Percentiles rank a stretch among this genome's conserved stretches.
Evolutionary conservation across 495 filamentous ascomycete species (phyloP).

Genomic region (Cenococcum geophilum): DNA sequence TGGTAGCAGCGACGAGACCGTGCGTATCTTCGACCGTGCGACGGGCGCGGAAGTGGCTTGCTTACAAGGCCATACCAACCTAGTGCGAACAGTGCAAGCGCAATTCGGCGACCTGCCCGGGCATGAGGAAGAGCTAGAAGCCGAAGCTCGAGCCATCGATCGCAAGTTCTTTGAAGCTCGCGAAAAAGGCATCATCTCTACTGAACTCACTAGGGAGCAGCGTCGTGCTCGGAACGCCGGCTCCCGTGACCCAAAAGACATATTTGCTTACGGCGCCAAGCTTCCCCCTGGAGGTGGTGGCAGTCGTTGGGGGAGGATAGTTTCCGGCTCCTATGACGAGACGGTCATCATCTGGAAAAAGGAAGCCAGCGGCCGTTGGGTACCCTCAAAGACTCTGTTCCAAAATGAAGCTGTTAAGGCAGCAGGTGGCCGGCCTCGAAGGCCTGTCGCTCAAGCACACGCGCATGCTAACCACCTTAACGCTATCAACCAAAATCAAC

Average conservation of each 20-base stretch:
- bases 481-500: constrained; percentile 9
- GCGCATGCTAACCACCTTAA: constrained; percentile 11
- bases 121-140: constrained; percentile 61
- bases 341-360: constrained; percentile 90
- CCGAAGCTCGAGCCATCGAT: constrained; percentile 68
- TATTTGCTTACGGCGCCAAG: constrained; percentile 70
- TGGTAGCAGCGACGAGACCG: constrained; percentile 89
- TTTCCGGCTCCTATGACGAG: constrained; percentile 94
- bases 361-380: constrained; percentile 75
- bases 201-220: constrained; percentile 36
- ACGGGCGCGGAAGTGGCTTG: constrained; percentile 83
- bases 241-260: constrained; percentile 65
- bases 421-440: constrained; percentile 34
- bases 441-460: constrained; percentile 15
- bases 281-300: constrained; percentile 86
- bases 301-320: constrained; percentile 77
- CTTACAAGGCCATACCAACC: constrained; percentile 67
- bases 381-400: constrained; percentile 59
- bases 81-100: constrained; percentile 92
- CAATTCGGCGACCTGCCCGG: constrained; percentile 86
- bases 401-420: constrained; percentile 57
- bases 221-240: constrained; percentile 64
- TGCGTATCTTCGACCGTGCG: constrained; percentile 84
- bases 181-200: constrained; percentile 50
- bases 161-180: constrained; percentile 64